Evolutionary conservation across 768 basidiomycete species (phyloP).

Genomic region (Vishniacozyma victoriae): DNA sequence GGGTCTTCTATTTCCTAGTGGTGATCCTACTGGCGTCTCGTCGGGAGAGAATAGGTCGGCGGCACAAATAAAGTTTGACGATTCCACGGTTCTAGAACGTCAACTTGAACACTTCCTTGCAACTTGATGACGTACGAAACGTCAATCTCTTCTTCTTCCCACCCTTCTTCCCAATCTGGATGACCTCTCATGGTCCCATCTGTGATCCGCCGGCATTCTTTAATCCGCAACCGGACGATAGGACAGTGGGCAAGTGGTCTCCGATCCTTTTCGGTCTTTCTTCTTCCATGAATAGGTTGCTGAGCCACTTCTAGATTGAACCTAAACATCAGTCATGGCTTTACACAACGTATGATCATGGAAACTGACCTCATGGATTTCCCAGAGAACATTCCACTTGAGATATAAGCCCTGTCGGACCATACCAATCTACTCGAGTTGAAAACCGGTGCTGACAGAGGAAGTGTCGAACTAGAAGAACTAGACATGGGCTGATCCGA

Average conservation of each 20-base stretch:
- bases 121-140: background rate
- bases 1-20: too few species aligned
- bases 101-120: conserved; percentile 1
- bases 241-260: conserved; percentile 36
- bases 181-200: background rate
- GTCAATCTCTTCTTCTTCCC: conserved; percentile 32
- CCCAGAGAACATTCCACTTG: conserved; percentile 15
- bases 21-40: too few species aligned
- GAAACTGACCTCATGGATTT: conserved; percentile 17
- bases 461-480: background rate
- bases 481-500: too few species aligned
- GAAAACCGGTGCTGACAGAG: background rate
- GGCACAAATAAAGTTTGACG: conserved; percentile 26
- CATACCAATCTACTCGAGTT: background rate
- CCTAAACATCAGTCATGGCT: conserved; percentile 5
- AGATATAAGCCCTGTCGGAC: background rate
- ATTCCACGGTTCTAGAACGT: conserved; percentile 16
- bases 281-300: conserved; percentile 29
- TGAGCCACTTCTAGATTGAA: conserved; percentile 28
- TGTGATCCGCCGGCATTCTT: conserved; percentile 11
- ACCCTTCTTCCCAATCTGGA: conserved; percentile 3
- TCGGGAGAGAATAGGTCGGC: too few species aligned
- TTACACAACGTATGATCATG: too few species aligned
- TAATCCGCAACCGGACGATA: conserved; percentile 24
- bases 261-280: conserved; percentile 40